phyloP scores from a whole-genome alignment of 768 basidiomycete species.

The Tremella yokohamensis region DNA sequence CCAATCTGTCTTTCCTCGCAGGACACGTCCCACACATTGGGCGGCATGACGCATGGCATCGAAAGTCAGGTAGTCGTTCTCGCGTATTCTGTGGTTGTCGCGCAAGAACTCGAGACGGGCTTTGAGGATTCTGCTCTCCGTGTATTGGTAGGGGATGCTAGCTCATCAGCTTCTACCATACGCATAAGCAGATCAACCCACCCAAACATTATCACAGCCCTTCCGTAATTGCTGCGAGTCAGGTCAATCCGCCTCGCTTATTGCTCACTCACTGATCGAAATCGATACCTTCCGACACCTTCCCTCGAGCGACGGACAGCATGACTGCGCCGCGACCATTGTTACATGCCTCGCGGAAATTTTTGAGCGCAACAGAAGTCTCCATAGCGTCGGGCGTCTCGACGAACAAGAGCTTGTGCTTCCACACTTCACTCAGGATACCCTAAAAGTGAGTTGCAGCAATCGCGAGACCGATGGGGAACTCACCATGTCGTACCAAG shows the following conservation, averaged over 20 bases:
- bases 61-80: slow-evolving; percentile 97
- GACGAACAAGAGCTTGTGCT: slow-evolving; percentile 97
- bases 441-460: slow-evolving; percentile 59
- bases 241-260: not conserved
- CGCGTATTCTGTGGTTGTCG: slow-evolving; percentile 96
- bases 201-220: slow-evolving; percentile 99
- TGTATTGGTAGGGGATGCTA: slow-evolving; percentile 95
- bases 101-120: slow-evolving; percentile 94
- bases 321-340: slow-evolving; percentile 96
- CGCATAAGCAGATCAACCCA: slow-evolving; percentile 50
- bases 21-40: slow-evolving; percentile 94
- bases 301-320: slow-evolving; percentile 94
- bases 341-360: slow-evolving; percentile 95
- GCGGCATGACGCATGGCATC: slow-evolving; percentile 99
- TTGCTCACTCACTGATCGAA: slow-evolving; percentile 80
- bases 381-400: slow-evolving; percentile 99
- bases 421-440: slow-evolving; percentile 98
- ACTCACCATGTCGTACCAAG: slow-evolving; percentile 99
- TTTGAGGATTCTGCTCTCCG: slow-evolving; percentile 93
- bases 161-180: not conserved
- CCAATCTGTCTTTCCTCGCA: slow-evolving; percentile 99
- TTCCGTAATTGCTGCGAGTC: slow-evolving; percentile 70
- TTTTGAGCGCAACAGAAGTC: slow-evolving; percentile 95
- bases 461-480: not conserved
- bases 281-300: slow-evolving; percentile 99